Conservation (phyloP, 2,329 filamentous ascomycete species). For the Tolypocladium tundrense region DNA sequence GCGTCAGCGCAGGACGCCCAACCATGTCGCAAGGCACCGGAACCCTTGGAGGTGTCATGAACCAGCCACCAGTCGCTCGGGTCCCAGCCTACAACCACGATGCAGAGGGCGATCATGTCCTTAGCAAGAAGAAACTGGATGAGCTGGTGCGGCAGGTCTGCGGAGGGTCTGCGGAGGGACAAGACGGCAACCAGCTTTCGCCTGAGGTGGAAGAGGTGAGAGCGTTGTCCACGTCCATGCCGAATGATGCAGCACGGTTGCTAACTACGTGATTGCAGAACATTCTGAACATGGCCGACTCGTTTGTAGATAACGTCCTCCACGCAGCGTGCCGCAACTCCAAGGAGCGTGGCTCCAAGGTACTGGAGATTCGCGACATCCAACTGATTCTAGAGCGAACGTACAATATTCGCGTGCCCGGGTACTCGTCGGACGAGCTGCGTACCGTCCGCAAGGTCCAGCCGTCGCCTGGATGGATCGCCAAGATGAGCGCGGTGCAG, state of each 20-base stretch:
- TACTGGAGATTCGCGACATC: conserved; percentile 80
- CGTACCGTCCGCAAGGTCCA: conserved; percentile 90
- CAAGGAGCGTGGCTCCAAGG: conserved; percentile 83
- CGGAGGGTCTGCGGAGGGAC: conserved; percentile 62
- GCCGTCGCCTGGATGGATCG: conserved; percentile 79
- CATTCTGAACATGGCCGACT: conserved; percentile 80
- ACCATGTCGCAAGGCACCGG: conserved; percentile 72
- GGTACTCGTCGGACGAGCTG: conserved; percentile 88
- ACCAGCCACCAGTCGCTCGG: conserved; percentile 74
- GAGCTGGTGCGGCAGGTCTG: conserved; percentile 91
- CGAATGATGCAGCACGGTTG: neutral
- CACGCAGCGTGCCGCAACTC: conserved; percentile 80
- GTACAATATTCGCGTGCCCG: conserved; percentile 87
- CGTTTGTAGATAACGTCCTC: conserved; percentile 88
- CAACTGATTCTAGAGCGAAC: conserved; percentile 75
- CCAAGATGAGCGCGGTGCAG: conserved; percentile 95
- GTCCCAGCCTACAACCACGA: conserved; percentile 79
- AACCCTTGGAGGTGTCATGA: conserved; percentile 70
- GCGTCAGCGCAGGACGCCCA: conserved; percentile 58
- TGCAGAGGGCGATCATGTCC: conserved; percentile 79
- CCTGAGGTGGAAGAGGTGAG: conserved; percentile 93
- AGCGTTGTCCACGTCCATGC: neutral
- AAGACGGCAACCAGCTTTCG: conserved; percentile 67
- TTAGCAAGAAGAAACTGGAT: conserved; percentile 97
- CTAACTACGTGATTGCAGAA: conserved; percentile 43